Evolutionary conservation across 805 yeast genomes (phyloP).

Genomic region (Candida easanensis): DNA sequence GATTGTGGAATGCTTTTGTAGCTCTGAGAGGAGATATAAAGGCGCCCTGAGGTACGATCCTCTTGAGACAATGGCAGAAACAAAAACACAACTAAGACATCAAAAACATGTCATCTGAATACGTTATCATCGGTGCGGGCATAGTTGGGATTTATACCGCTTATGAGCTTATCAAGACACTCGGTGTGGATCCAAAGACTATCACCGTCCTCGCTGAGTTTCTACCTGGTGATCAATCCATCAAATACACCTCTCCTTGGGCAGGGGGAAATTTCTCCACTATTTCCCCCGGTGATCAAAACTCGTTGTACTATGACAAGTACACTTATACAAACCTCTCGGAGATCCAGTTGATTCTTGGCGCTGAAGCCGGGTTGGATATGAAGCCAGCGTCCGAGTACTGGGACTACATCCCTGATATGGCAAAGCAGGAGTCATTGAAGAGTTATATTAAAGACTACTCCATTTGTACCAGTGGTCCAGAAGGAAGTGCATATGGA

Average conservation of each 20-base stretch:
- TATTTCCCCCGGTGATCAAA: constrained; percentile 55
- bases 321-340: constrained; percentile 51
- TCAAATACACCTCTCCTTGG: constrained; percentile 75
- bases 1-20: too few species aligned
- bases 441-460: constrained; percentile 48
- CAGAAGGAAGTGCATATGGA: constrained; percentile 55
- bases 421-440: constrained; percentile 45
- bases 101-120: too few species aligned
- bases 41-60: too few species aligned
- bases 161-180: constrained; percentile 42
- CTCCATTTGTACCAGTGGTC: constrained; percentile 34
- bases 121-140: constrained; percentile 50
- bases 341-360: constrained; percentile 39
- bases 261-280: constrained; percentile 67
- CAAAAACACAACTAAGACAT: too few species aligned
- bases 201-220: constrained; percentile 62
- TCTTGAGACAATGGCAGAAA: too few species aligned
- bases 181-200: constrained; percentile 36
- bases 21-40: too few species aligned
- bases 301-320: constrained; percentile 49
- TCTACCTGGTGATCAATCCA: constrained; percentile 77
- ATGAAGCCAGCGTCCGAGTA: constrained; percentile 53
- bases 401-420: constrained; percentile 51
- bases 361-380: constrained; percentile 51
- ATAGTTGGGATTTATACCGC: constrained; percentile 67